phyloP scores from a whole-genome alignment of 1,284 basidiomycete species.

The Spongispora temasekensis region DNA sequence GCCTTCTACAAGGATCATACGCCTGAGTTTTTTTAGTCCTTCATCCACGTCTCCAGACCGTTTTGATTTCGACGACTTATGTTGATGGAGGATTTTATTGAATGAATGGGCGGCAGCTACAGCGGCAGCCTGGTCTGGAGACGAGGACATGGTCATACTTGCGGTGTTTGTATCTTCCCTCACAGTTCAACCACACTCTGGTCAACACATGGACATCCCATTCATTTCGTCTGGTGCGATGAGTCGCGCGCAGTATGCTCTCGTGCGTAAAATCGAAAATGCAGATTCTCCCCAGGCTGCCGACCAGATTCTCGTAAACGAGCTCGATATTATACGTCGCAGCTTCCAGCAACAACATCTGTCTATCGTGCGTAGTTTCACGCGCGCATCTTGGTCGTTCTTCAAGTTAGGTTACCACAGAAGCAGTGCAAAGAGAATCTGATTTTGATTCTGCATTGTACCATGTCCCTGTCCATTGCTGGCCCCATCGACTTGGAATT shows the following conservation, averaged over 20 bases:
- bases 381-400: background rate
- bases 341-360: slow-evolving; percentile 50
- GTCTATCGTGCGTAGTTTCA: slow-evolving; percentile 47
- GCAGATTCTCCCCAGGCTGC: slow-evolving; percentile 53
- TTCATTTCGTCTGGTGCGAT: slow-evolving; percentile 75
- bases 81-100: slow-evolving; percentile 72
- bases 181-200: background rate
- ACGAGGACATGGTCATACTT: slow-evolving; percentile 25
- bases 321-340: slow-evolving; percentile 56
- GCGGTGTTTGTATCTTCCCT: too few species aligned
- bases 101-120: slow-evolving; percentile 66
- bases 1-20: slow-evolving; percentile 85
- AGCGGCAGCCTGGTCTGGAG: slow-evolving; percentile 29
- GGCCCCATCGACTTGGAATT: slow-evolving; percentile 54
- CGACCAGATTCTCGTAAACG: slow-evolving; percentile 57
- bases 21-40: slow-evolving; percentile 76
- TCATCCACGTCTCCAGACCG: slow-evolving; percentile 73
- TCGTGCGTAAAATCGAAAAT: slow-evolving; percentile 70
- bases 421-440: slow-evolving; percentile 61
- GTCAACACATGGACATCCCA: slow-evolving; percentile 61
- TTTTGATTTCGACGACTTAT: slow-evolving; percentile 65
- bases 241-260: slow-evolving; percentile 67
- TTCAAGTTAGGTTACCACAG: slow-evolving; percentile 37
- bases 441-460: slow-evolving; percentile 68
- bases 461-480: slow-evolving; percentile 48